Evolutionary conservation across 805 yeast genomes (phyloP).

Genomic region (Dipodascus geniculatus): DNA sequence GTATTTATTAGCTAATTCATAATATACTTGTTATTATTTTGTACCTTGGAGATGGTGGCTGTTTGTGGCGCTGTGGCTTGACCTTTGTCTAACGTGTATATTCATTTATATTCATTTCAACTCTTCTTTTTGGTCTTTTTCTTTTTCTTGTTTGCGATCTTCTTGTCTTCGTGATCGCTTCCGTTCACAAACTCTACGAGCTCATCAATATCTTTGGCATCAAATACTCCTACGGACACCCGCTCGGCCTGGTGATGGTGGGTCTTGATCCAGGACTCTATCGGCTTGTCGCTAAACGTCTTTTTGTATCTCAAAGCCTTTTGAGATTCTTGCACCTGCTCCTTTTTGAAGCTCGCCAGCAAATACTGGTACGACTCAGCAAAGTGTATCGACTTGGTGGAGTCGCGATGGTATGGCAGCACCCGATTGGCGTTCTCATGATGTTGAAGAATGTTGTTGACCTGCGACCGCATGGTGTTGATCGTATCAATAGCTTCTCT

Average conservation of each 20-base stretch:
- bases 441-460: not conserved
- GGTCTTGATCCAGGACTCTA: not conserved
- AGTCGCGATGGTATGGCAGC: not conserved
- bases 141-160: not conserved
- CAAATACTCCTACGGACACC: not conserved
- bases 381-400: not conserved
- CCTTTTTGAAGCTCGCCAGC: not conserved
- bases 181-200: not conserved
- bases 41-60: too few species aligned
- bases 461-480: not conserved
- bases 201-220: not conserved
- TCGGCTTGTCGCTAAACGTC: not conserved
- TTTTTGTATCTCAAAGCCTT: not conserved
- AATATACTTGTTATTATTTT: not conserved
- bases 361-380: not conserved
- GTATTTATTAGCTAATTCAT: not conserved
- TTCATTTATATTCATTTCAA: not conserved
- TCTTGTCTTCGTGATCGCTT: not conserved
- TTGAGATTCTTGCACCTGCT: not conserved
- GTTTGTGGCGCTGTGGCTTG: too few species aligned
- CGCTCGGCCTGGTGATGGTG: not conserved
- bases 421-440: not conserved
- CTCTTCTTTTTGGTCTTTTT: not conserved
- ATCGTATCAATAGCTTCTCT: not conserved
- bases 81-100: too few species aligned